Conservation (phyloP, 2,329 filamentous ascomycete species). For the Myriosclerotinia scirpicola region DNA sequence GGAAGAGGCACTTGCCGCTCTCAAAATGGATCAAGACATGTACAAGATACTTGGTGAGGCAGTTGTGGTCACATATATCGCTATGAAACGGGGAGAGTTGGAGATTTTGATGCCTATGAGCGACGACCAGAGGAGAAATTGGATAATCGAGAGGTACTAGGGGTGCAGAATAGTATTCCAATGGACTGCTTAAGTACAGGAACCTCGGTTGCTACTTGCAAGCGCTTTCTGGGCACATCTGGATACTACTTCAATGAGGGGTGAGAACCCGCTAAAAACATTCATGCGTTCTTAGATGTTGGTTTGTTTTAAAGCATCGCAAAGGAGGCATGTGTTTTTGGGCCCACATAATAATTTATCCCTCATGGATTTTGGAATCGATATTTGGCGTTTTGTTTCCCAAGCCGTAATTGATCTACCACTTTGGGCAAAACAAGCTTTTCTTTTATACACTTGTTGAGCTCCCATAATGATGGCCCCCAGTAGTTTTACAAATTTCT, state of each 20-base stretch:
- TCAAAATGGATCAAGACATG: slow-evolving; percentile 52
- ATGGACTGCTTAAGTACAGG: background rate
- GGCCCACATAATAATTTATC: background rate
- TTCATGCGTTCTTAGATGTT: background rate
- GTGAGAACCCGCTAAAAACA: background rate
- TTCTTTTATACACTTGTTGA: slow-evolving; percentile 20
- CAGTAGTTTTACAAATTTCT: slow-evolving; percentile 20
- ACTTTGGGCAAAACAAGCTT: background rate
- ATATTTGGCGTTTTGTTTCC: background rate
- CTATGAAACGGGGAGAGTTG: slow-evolving; percentile 60
- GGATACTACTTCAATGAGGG: background rate
- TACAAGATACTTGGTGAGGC: slow-evolving; percentile 48
- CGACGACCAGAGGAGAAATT: slow-evolving; percentile 50
- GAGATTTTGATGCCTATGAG: slow-evolving; percentile 52
- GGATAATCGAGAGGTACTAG: slow-evolving; percentile 67
- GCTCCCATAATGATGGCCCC: slow-evolving; percentile 18
- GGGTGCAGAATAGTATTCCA: background rate
- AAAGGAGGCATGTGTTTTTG: background rate
- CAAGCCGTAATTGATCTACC: background rate
- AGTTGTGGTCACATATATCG: slow-evolving; percentile 56
- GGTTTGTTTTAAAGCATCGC: background rate
- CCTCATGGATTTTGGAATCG: slow-evolving; percentile 5
- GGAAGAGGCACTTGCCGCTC: slow-evolving; percentile 52
- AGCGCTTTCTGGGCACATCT: background rate
- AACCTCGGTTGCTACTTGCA: background rate